phyloP scores from a whole-genome alignment of 129 eudicot genomes.

The Artemisia tridentata region DNA sequence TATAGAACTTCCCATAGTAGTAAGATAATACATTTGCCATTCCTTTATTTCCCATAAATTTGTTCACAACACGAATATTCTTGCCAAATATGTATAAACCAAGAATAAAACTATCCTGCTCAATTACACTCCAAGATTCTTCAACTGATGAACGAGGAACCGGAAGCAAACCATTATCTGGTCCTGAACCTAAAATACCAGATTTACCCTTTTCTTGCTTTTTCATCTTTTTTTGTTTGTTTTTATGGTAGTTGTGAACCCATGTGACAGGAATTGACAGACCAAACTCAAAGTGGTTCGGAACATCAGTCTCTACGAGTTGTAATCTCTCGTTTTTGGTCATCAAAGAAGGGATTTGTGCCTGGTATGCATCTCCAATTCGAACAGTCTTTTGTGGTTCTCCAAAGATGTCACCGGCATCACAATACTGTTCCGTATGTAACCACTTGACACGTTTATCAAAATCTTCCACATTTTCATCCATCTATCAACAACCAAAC shows the following conservation, averaged over 20 bases:
- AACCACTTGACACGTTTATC: conserved; percentile 13
- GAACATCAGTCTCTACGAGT: not conserved
- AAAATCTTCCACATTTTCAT: conserved; percentile 22
- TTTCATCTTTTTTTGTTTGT: conserved; percentile 1
- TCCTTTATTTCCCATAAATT: conserved; percentile 35
- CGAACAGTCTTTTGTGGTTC: conserved; percentile 30
- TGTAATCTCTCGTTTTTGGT: conserved; percentile 19
- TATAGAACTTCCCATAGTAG: conserved; percentile 43
- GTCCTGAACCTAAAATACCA: not conserved
- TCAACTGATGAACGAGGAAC: conserved; percentile 31
- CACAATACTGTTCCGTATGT: conserved; percentile 16
- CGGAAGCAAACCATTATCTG: conserved; percentile 7
- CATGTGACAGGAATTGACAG: conserved; percentile 37
- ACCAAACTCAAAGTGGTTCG: conserved; percentile 19
- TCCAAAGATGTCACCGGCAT: conserved; percentile 20
- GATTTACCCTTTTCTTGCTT: not conserved
- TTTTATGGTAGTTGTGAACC: conserved; percentile 22
- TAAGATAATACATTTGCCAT: conserved; percentile 33
- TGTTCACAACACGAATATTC: conserved; percentile 34
- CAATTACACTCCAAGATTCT: conserved; percentile 40
- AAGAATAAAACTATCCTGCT: conserved; percentile 39
- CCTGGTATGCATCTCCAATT: conserved; percentile 47
- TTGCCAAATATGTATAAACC: conserved; percentile 48
- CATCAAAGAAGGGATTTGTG: conserved; percentile 33
- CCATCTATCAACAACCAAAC: conserved; percentile 15